phyloP scores from a whole-genome alignment of 1,139 yeast genomes.

The Pichia sp. region DNA sequence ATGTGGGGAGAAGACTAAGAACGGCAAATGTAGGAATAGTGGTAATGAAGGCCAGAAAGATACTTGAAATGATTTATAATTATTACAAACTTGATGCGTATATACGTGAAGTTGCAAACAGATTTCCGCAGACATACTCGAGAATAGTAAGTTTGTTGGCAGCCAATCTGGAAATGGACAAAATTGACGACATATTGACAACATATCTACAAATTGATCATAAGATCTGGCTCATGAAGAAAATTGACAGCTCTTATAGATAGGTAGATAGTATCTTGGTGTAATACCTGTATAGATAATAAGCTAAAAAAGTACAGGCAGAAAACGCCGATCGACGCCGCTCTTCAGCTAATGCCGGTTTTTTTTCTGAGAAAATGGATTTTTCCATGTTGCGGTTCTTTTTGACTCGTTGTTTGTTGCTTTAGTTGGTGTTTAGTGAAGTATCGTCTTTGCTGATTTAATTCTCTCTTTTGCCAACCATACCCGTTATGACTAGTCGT shows the following conservation, averaged over 20 bases:
- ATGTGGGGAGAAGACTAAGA: not conserved
- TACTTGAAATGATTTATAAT: not conserved
- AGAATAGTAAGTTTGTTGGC: not conserved
- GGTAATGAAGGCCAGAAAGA: not conserved
- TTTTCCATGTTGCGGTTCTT: not conserved
- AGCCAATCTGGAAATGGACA: not conserved
- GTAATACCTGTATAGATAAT: too few species aligned
- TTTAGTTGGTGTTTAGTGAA: not conserved
- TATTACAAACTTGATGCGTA: not conserved
- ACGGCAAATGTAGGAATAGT: not conserved
- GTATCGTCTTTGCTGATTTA: not conserved
- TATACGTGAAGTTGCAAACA: not conserved
- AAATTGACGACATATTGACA: not conserved
- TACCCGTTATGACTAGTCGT: conserved; percentile 21
- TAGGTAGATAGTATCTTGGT: too few species aligned
- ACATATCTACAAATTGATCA: not conserved
- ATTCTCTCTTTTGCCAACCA: not conserved
- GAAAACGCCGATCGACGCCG: not conserved
- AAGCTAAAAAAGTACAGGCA: too few species aligned
- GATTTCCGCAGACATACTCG: not conserved
- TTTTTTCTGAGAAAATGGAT: too few species aligned
- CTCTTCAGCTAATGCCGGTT: too few species aligned
- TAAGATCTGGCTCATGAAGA: not conserved
- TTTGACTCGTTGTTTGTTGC: not conserved
- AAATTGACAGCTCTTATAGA: too few species aligned